Conservation (phyloP, 2,329 filamentous ascomycete genomes). For the Epichloe baconii region DNA sequence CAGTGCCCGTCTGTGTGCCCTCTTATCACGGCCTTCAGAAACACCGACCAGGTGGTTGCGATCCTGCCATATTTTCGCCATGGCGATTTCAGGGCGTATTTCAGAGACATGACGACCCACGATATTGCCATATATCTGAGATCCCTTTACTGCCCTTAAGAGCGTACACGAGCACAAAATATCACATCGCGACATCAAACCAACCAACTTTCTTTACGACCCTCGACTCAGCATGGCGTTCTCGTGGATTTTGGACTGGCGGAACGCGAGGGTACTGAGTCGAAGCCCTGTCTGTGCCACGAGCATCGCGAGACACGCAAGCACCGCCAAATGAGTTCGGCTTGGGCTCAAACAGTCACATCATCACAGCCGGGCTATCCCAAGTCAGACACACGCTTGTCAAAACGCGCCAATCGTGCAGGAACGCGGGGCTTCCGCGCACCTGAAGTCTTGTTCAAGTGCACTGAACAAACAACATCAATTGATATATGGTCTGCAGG, state of each 20-base stretch:
- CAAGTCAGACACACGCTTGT: slow-evolving; percentile 77
- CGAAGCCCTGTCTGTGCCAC: slow-evolving; percentile 71
- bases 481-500: slow-evolving; percentile 97
- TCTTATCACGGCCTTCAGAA: slow-evolving; percentile 90
- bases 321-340: slow-evolving; percentile 42
- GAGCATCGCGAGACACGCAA: slow-evolving; percentile 50
- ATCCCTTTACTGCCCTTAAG: slow-evolving; percentile 71
- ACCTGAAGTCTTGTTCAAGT: slow-evolving; percentile 93
- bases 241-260: slow-evolving; percentile 98
- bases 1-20: slow-evolving; percentile 80
- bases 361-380: slow-evolving; percentile 58
- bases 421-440: slow-evolving; percentile 93
- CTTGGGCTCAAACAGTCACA: slow-evolving; percentile 37
- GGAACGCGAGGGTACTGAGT: slow-evolving; percentile 66
- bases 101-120: slow-evolving; percentile 71
- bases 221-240: slow-evolving; percentile 65
- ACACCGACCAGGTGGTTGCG: slow-evolving; percentile 88
- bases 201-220: slow-evolving; percentile 94
- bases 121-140: slow-evolving; percentile 87
- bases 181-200: slow-evolving; percentile 91
- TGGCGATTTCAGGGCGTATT: slow-evolving; percentile 89
- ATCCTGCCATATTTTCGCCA: slow-evolving; percentile 93
- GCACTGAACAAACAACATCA: slow-evolving; percentile 82
- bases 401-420: slow-evolving; percentile 82
- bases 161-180: slow-evolving; percentile 77